Evolutionary conservation across 2,329 filamentous ascomycete species (phyloP).

Genomic region (Scortechinia acanthostroma): DNA sequence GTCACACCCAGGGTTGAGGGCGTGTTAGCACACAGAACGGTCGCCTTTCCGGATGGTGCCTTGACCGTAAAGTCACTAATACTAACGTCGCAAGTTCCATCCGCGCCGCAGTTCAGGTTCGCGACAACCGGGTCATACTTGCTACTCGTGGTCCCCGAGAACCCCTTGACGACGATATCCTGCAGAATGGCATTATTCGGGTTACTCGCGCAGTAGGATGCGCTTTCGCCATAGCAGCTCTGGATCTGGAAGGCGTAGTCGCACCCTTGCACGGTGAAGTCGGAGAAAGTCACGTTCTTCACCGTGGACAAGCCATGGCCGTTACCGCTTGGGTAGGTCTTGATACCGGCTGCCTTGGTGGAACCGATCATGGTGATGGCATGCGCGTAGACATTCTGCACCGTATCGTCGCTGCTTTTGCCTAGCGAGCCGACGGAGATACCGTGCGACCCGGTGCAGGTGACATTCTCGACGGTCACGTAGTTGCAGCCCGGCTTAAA

Average conservation of each 20-base stretch:
- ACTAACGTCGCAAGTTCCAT: no score
- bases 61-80: no score
- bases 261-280: slow-evolving; percentile 22
- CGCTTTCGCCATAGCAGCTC: slow-evolving; percentile 28
- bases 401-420: slow-evolving; percentile 23
- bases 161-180: slow-evolving; percentile 23
- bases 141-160: no score
- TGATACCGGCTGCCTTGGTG: slow-evolving; percentile 35
- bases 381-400: slow-evolving; percentile 30
- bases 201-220: slow-evolving; percentile 20
- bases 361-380: slow-evolving; percentile 28
- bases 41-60: no score
- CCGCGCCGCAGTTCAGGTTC: no score
- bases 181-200: slow-evolving; percentile 21
- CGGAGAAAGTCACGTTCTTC: slow-evolving; percentile 29
- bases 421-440: slow-evolving; percentile 37
- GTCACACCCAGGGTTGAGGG: no score
- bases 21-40: no score
- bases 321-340: slow-evolving; percentile 28
- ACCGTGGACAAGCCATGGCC: slow-evolving; percentile 25
- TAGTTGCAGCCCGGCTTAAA: slow-evolving; percentile 30
- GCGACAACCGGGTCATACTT: no score
- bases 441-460: slow-evolving; percentile 35
- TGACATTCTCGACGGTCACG: slow-evolving; percentile 26
- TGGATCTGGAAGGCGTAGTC: slow-evolving; percentile 36